Evolutionary conservation across 805 yeast species (phyloP), one percentile per base, ranked within the genome.

Genomic region (Candida bentonensis): DNA sequence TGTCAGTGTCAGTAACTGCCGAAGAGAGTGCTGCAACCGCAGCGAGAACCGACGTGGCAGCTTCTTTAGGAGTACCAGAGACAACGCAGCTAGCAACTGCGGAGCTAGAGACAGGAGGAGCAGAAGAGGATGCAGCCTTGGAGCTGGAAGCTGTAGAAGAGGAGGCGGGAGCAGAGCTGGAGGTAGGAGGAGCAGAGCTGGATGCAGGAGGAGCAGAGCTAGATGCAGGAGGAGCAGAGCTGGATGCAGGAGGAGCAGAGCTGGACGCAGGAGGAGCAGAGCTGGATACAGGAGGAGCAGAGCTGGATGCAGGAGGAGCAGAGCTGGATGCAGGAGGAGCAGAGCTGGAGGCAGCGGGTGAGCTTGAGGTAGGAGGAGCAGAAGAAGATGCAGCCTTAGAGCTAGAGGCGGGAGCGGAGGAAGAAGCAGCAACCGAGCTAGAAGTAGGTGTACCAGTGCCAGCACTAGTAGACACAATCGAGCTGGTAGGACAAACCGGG

Each of bases 1-100:
- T 34, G 39, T 22, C n/a, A 51, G 50, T 52, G 44, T 36, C 41
- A 22, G 4, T 1, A 22, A 53, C 53, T 5, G 22, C 27, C 42
- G 44, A 17, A 17, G 41, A 27, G 41, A 52, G 46, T 26, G 33
- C 41, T 27, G 44, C 17, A 26, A 51, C 54, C 13, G 46, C 46
- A 22, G 50, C 22, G 43, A 36, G 26, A 41, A 41, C 49, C 33
- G 36, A 36, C 40, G 28, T 42, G 26, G 42, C 41, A 26, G 28
- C 39, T 36, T 42, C 13, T 28, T 48, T n/a, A n/a, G n/a, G n/a
- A n/a, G n/a, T n/a, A n/a, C n/a, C n/a, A n/a, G n/a, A n/a, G n/a
- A n/a, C n/a, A n/a, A n/a, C n/a, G n/a, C n/a, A n/a, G n/a, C n/a
- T n/a, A n/a, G n/a, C n/a, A n/a, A n/a, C n/a, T n/a, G n/a, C n/a